phyloP scores from a whole-genome alignment of 2,329 filamentous ascomycete species.

The Aspergillus brasiliensis region DNA sequence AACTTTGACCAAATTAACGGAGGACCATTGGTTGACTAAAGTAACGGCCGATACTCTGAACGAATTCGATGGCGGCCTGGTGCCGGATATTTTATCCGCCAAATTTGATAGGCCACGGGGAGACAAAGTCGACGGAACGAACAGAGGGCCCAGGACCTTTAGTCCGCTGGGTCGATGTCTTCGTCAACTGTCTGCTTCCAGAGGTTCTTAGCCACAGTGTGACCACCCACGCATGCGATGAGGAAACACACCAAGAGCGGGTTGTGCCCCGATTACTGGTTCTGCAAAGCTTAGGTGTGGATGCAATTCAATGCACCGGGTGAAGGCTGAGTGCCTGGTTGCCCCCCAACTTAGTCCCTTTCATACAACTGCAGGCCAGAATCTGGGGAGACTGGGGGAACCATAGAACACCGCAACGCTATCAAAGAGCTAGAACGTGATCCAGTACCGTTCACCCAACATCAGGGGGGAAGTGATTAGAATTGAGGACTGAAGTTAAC shows the following conservation, averaged over 20 bases:
- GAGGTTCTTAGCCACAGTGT: neutral
- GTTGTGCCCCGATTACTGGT: neutral
- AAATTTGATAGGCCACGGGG: constrained; percentile 10
- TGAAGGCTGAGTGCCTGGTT: neutral
- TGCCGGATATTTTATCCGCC: constrained; percentile 13
- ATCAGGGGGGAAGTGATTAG: neutral
- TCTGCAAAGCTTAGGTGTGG: neutral
- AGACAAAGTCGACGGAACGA: neutral
- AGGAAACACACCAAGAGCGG: neutral
- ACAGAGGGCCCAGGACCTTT: constrained; percentile 1
- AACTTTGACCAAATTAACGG: neutral
- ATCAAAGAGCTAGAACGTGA: neutral
- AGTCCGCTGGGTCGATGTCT: constrained; percentile 2
- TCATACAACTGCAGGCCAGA: neutral
- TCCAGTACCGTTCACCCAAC: neutral
- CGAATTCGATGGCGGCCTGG: constrained; percentile 14
- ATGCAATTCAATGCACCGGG: neutral
- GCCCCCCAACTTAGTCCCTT: neutral
- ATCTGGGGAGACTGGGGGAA: too few species aligned
- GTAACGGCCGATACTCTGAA: constrained; percentile 1
- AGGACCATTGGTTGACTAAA: neutral
- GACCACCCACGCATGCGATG: neutral
- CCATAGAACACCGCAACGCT: neutral
- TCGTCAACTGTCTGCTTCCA: neutral
- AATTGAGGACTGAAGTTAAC: too few species aligned